Percentiles rank a stretch among this genome's conserved stretches.
Evolutionary conservation across 257 asterid genomes (phyloP).

Genomic region (Penstemon eatonii): DNA sequence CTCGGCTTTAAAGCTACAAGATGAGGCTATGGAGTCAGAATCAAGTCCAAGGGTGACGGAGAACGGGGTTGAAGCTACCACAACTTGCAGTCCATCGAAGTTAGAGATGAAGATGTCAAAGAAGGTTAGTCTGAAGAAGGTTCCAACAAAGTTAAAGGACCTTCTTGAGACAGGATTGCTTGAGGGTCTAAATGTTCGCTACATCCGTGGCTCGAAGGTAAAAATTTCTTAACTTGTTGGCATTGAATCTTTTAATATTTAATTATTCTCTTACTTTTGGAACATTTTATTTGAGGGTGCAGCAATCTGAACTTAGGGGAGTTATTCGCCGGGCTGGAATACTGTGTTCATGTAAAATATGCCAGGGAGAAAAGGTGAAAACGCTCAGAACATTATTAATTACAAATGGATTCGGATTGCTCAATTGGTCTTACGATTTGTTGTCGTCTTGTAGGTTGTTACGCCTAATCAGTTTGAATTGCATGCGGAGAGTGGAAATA

Average conservation of each 20-base stretch:
- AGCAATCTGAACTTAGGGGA: constrained; percentile 57
- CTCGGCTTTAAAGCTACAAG: constrained; percentile 44
- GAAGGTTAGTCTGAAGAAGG: constrained; percentile 52
- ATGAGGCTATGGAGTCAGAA: constrained; percentile 32
- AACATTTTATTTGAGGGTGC: constrained; percentile 45
- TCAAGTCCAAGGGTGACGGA: constrained; percentile 31
- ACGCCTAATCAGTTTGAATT: constrained; percentile 79
- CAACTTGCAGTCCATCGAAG: constrained; percentile 43
- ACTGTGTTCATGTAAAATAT: constrained; percentile 69
- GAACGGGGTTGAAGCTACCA: constrained; percentile 23
- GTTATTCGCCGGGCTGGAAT: constrained; percentile 66
- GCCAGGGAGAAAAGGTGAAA: constrained; percentile 63
- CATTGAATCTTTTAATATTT: background rate
- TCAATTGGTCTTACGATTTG: constrained; percentile 25
- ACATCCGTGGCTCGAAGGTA: constrained; percentile 67
- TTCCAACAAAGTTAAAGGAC: constrained; percentile 64
- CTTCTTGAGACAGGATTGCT: constrained; percentile 86
- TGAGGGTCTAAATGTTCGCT: constrained; percentile 71
- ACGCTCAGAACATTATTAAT: background rate
- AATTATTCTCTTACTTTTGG: constrained; percentile 26
- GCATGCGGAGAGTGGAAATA: constrained; percentile 78
- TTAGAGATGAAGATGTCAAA: constrained; percentile 70
- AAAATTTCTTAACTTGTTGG: constrained; percentile 2
- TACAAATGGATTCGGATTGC: constrained; percentile 7
- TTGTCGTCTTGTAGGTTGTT: constrained; percentile 52